phyloP scores from a whole-genome alignment of 495 filamentous ascomycete species.

The Hypoxylon lenormandii region DNA sequence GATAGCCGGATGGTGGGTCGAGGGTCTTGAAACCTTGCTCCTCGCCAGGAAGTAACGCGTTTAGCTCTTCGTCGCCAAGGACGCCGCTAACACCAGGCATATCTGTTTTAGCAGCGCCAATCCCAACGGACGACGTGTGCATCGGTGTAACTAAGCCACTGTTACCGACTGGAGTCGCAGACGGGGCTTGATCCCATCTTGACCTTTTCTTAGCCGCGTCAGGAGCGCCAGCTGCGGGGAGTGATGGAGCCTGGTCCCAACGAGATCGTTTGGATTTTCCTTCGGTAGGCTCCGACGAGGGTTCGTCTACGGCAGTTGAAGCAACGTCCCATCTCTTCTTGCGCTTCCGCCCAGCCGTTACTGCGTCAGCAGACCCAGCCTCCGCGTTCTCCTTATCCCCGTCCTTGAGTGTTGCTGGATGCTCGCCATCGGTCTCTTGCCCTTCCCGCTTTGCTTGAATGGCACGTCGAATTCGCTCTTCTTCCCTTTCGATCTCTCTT shows the following conservation, averaged over 20 bases:
- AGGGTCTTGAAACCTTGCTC: conserved; percentile 92
- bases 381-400: conserved; percentile 79
- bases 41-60: conserved; percentile 82
- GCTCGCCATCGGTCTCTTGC: conserved; percentile 63
- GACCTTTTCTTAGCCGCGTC: conserved; percentile 76
- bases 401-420: conserved; percentile 77
- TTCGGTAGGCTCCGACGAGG: conserved; percentile 63
- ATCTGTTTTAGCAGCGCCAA: conserved; percentile 74
- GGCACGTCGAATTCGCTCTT: conserved; percentile 83
- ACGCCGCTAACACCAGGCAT: conserved; percentile 80
- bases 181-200: conserved; percentile 89
- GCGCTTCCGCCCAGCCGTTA: conserved; percentile 75
- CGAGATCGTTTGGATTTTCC: conserved; percentile 78
- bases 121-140: conserved; percentile 75
- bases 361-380: conserved; percentile 73
- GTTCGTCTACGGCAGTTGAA: conserved; percentile 62
- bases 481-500: conserved; percentile 91
- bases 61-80: conserved; percentile 91
- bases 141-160: conserved; percentile 86
- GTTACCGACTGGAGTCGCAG: conserved; percentile 84
- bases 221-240: conserved; percentile 62
- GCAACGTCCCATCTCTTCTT: conserved; percentile 94
- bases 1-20: conserved; percentile 92
- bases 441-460: conserved; percentile 79
- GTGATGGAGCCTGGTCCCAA: conserved; percentile 87